Base-by-base conservation (phyloP, 2,329 filamentous ascomycete genomes). In the Cryphonectria nitschkei region DNA sequence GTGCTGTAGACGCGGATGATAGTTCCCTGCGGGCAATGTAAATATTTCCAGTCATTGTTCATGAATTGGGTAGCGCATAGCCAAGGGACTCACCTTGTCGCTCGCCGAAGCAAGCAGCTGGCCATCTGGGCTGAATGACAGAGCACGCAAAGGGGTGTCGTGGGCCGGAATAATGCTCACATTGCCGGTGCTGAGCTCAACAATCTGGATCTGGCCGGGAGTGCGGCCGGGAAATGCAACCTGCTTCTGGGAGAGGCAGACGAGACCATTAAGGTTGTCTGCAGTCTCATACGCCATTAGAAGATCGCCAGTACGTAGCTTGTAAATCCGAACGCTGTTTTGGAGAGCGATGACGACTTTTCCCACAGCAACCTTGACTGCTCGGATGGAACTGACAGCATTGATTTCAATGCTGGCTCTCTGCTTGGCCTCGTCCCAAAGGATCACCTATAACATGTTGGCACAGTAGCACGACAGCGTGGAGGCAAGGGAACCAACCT, bases 121-220 rank as follows among this genome's bases (percentile, higher is more conserved):
- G 3, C 93, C 94, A 77, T 97, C 93, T 0, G 86, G 86, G 75
- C 93, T 97, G 50, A 99, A 83, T 14, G 91, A 88, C 74, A 99
- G 85, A 58, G 94, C 94, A 72, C 92, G 89, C 26, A 99, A 83
- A 0, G 92, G 86, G 0, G 92, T 92, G 5, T 91, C 90, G 79
- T 99, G 96, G 3, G 95, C 96, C 0, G 94, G 94, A 71, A 98
- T 94, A 79, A 99, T 97, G 82, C 92, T 97, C 74, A 98, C 93
- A 76, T 93, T 95, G 65, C 90, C 90, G 0, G 90, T 93, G 26
- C 86, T 84, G 14, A 97, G 82, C 76, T 97, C 90, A 67, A 97
- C 92, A 1, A 98, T 83, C 79, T 98, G 95, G 39, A 98, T 91
- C 77, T 99, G 96, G 16, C 96, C 96, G 0, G 89, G 82, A 0